Evolutionary conservation across 441 rosid genomes (phyloP).

Genomic region (Corymbia calophylla): DNA sequence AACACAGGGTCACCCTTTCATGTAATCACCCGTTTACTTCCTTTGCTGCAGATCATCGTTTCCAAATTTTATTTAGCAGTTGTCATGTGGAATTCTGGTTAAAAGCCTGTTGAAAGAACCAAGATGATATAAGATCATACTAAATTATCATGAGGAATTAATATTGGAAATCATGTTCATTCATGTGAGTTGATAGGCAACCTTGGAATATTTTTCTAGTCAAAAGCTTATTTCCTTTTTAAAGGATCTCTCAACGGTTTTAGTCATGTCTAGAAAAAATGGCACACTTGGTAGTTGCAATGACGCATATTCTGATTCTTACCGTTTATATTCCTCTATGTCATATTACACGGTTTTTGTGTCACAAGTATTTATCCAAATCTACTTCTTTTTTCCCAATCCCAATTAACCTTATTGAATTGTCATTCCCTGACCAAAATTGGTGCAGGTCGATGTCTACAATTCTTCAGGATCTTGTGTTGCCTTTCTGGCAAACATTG

Average conservation of each 20-base stretch:
- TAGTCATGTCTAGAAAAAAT: not conserved
- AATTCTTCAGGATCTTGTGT: conserved; percentile 68
- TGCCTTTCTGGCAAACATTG: conserved; percentile 82
- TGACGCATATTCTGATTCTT: not conserved
- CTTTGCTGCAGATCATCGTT: not conserved
- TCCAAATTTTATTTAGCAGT: not conserved
- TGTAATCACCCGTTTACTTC: not conserved
- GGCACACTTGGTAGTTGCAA: not conserved
- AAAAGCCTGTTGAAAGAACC: not conserved
- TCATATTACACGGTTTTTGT: not conserved
- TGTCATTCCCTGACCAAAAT: not conserved
- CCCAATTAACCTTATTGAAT: not conserved
- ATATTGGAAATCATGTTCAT: not conserved
- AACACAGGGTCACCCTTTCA: not conserved
- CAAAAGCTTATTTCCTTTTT: not conserved
- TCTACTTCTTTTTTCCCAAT: not conserved
- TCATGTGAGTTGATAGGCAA: not conserved
- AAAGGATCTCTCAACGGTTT: not conserved
- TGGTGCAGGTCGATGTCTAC: conserved; percentile 75
- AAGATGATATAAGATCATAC: not conserved
- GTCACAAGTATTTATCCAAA: not conserved
- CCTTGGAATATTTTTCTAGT: not conserved
- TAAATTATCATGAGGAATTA: not conserved
- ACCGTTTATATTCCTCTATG: not conserved
- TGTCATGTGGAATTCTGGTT: not conserved